Evolutionary conservation across 805 yeast species (phyloP).

Genomic region (Candida glaebosa): DNA sequence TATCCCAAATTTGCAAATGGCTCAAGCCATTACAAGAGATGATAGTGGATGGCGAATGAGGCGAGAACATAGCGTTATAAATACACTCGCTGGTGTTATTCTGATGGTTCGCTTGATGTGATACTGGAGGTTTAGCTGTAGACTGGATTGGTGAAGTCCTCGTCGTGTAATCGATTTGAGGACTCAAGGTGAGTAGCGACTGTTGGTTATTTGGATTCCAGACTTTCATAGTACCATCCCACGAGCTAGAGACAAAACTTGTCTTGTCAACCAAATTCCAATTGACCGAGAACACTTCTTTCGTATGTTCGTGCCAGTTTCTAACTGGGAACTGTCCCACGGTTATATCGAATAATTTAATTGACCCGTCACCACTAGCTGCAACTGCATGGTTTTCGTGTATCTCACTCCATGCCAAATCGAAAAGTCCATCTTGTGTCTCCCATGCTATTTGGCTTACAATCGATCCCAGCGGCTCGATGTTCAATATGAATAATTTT

Average conservation of each 20-base stretch:
- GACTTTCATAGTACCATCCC: slow-evolving; percentile 87
- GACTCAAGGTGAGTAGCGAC: slow-evolving; percentile 54
- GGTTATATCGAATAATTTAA: slow-evolving; percentile 75
- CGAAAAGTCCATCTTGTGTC: slow-evolving; percentile 92
- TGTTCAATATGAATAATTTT: slow-evolving; percentile 64
- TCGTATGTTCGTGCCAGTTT: slow-evolving; percentile 72
- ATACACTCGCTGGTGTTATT: slow-evolving; percentile 54
- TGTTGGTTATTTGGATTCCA: slow-evolving; percentile 65
- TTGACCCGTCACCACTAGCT: slow-evolving; percentile 88
- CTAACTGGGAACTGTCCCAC: slow-evolving; percentile 67
- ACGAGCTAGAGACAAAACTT: slow-evolving; percentile 71
- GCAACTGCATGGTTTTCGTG: slow-evolving; percentile 83
- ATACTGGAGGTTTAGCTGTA: slow-evolving; percentile 23
- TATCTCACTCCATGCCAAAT: slow-evolving; percentile 82
- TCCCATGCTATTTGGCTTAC: slow-evolving; percentile 58
- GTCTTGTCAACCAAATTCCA: slow-evolving; percentile 73
- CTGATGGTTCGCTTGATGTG: slow-evolving; percentile 37
- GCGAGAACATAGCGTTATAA: slow-evolving; percentile 79
- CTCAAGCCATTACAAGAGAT: slow-evolving; percentile 75
- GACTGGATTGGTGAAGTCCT: slow-evolving; percentile 21
- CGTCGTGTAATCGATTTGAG: slow-evolving; percentile 26
- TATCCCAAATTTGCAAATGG: slow-evolving; percentile 77
- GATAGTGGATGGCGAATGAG: slow-evolving; percentile 71
- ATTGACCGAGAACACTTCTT: slow-evolving; percentile 69
- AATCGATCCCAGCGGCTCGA: slow-evolving; percentile 64